Conservation (phyloP, 192 early-diverging fungal genomes). For the Coemansia aciculifera region DNA sequence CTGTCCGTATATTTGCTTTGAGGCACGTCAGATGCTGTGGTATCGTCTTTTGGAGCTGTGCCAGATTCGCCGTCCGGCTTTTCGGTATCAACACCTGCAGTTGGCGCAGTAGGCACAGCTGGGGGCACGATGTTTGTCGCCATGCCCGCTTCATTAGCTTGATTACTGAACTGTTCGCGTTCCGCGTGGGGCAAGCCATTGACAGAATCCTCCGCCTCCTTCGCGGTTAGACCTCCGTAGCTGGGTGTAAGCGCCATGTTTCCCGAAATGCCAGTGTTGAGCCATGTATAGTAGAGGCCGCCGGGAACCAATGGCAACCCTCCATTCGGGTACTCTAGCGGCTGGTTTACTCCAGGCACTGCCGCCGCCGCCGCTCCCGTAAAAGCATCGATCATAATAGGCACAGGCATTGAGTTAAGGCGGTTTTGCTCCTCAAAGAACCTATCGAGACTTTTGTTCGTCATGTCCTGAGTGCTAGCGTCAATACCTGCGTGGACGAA, state of each 20-base stretch:
- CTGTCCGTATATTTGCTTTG: not conserved
- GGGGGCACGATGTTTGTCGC: not conserved
- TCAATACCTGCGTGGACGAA: not conserved
- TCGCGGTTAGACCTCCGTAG: not conserved
- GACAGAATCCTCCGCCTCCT: not conserved
- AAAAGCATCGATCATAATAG: not conserved
- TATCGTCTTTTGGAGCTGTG: not conserved
- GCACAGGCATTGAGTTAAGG: not conserved
- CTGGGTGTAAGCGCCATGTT: not conserved
- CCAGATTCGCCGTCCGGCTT: not conserved
- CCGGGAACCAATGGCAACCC: not conserved
- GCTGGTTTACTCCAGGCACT: not conserved
- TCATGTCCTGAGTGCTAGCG: not conserved
- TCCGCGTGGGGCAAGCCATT: not conserved
- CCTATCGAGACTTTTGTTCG: not conserved
- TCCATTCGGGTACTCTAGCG: not conserved
- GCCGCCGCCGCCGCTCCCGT: not conserved
- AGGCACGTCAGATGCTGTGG: not conserved
- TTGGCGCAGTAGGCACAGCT: not conserved
- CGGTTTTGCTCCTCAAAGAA: not conserved
- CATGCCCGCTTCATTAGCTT: not conserved
- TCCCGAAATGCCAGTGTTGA: not conserved
- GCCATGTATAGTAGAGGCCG: not conserved
- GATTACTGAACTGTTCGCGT: not conserved
- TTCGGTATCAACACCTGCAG: not conserved